Evolutionary conservation across 169 alveolate species (phyloP), one percentile per base, ranked within the genome.

Genomic region (Plasmodium coatneyi): DNA sequence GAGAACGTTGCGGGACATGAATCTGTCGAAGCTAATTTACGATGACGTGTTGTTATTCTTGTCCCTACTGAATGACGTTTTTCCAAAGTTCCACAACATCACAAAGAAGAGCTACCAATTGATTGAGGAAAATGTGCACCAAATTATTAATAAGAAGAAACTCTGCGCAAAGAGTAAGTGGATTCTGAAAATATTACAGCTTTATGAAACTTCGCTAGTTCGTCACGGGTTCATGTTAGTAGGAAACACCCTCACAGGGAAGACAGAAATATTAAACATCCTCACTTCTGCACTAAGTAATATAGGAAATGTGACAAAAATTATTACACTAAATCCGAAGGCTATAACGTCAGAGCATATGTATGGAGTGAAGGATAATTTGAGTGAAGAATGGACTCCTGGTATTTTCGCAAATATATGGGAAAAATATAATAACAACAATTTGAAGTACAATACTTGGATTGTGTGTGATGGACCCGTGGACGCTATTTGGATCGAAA

Each of bases 401-500:
- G 97, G 97, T 25, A 82, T 93, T 70, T 93, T 95, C 82, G 92
- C 97, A 46, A 84, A 84, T 66, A 76, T 93, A 41, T 81, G 95
- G 94, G 95, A 94, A 56, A 92, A 74, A 78, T 95, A 92, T 78
- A 82, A 92, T 74, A 83, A 93, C 92, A 72, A 96, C 46, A 93
- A 96, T n/a, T 97, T 97, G 83, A 39, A 99, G 99, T 81, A 98
- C 98, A 96, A 98, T 74, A 99, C 98, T 91, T 98, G 99, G 99
- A 98, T 99, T 79, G 98, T 99, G 78, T 99, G 99, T 93, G 99
- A 99, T 95, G 99, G 99, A 9, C 99, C 99, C 84, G 99, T 99
- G 5, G 99, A 99, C 91, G 99, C 99, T 12, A 99, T 99, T 84
- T 99, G 99, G 99, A 99, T 99, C 36, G 99, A 99, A 96, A 99